Evolutionary conservation across 2,329 filamentous ascomycete genomes (phyloP), one percentile per base, ranked within the genome.

Genomic region (Aureobasidium sp.): DNA sequence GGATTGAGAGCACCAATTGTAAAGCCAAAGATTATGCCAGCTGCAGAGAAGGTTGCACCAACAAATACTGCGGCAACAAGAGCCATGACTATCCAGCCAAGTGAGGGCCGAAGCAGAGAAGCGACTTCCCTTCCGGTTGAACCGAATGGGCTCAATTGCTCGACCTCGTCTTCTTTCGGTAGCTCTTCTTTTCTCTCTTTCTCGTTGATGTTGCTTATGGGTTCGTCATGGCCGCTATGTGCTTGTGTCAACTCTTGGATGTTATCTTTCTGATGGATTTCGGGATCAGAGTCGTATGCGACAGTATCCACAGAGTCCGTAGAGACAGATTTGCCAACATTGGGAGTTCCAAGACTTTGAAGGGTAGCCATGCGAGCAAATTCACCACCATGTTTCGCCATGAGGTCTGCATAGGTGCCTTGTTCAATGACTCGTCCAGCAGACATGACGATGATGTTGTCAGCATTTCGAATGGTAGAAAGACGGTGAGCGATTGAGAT

Each of bases 361-460:
- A 34, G 30, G 12, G 12, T 12, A 14, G 30, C 30, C 30, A 34
- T 34, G 2, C 30, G 30, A 14, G 30, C 30, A n/a, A 34, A 34
- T n/a, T 34, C 30, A n/a, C 30, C 30, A 14, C 71, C 71, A 24
- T 68, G 61, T 29, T 56, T 59, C 3, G 62, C 62, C 29, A 76
- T 58, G 3, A 76, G 60, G 10, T 68, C 61, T 6, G 60, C 54
- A 56, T 75, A 72, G 3, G 62, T 69, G 2, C 74, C 74, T 61
- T 73, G 66, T 58, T 76, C 74, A 5, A 73, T 59, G 11, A 75
- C 63, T 12, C 59, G 58, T 3, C 73, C 73, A 24, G 69, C 61
- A n/a, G 64, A 58, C 61, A 76, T 69, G 14, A 76, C 73, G 4
- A 68, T 66, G 25, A 75, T 74, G 42, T 70, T 71, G 58, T 75